Evolutionary conservation across 2,329 filamentous ascomycete species (phyloP), one percentile per base, ranked within the genome.

Genomic region (Microdochium paspali): DNA sequence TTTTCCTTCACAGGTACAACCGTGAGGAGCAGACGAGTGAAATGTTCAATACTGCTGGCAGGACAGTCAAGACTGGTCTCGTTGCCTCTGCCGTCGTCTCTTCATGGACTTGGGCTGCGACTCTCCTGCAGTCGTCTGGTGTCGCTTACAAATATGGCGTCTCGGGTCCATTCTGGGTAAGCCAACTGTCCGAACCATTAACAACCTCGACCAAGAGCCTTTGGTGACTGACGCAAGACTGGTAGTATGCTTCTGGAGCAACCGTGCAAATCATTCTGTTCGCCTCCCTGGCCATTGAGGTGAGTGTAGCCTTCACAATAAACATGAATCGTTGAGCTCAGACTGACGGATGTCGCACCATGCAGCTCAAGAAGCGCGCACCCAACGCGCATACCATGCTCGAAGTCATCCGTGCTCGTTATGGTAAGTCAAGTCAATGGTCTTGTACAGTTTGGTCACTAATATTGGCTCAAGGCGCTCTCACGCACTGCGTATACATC

Each of bases 41-140:
- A 68, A 91, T 89, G 79, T 95, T 94, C 73, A 88, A 79, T 53
- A 94, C 89, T 0, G 89, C 89, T 46, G 87, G 88, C 18, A 76
- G 89, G 51, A 88, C 85, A 2, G 86, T 95, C 56, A 95, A 94
- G 62, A 89, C 87, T 3, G 89, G 89, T 31, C 73, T 95, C 12
- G 87, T 94, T 1, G 85, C 87, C 12, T 85, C 86, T 5, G 89
- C 88, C 20, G 89, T 95, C 10, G 87, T 94, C 5, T 90, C 85
- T 10, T 89, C 84, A 6, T 95, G 89, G 89, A 94, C 89, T 0
- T 94, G 88, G 87, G 88, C 87, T 1, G 87, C 86, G 20, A 90
- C 87, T 0, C 71, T 90, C 2, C 73, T 91, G 2, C 86, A 90
- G 60, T 85, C 80, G 1, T 84, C 85, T 2, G 78, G 81, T 18